Conservation (phyloP, 1,284 basidiomycete genomes). For the Vanrija sp. region DNA sequence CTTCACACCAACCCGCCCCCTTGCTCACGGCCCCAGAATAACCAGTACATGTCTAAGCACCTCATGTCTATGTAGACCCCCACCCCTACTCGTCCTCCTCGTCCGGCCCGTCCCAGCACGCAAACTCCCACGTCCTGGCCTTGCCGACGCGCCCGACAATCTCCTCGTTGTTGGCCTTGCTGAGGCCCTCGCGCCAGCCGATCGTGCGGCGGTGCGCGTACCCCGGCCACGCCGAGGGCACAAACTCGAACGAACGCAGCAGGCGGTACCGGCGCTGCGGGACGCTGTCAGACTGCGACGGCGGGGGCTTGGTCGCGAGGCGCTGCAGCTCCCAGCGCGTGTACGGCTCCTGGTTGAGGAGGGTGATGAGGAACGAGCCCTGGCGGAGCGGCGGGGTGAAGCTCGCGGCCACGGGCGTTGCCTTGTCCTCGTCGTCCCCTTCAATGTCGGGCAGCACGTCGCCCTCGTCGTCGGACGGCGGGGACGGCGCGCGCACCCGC, state of each 20-base stretch:
- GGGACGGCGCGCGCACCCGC: constrained; percentile 4
- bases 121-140: constrained; percentile 47
- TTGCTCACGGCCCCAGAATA: no score
- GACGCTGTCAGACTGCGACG: constrained; percentile 7
- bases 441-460: constrained; percentile 26
- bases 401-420: constrained; percentile 9
- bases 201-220: constrained; percentile 92
- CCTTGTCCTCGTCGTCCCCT: constrained; percentile 48
- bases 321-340: constrained; percentile 78
- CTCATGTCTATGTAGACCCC: neutral
- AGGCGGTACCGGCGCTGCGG: constrained; percentile 67
- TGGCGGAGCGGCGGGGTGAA: constrained; percentile 44
- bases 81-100: constrained; percentile 11
- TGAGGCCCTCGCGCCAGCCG: constrained; percentile 56
- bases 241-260: constrained; percentile 78
- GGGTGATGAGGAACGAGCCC: constrained; percentile 68
- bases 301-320: constrained; percentile 61
- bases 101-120: constrained; percentile 13
- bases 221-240: constrained; percentile 67
- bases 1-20: no score
- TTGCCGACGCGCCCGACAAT: constrained; percentile 39
- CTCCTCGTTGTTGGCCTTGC: constrained; percentile 46
- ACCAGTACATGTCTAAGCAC: constrained; percentile 2
- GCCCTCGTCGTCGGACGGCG: constrained; percentile 10
- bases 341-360: constrained; percentile 84